Percentiles rank a stretch among this genome's conserved stretches.
Conservation (phyloP, 495 filamentous ascomycete species). For the Penicillium bialowiezense region DNA sequence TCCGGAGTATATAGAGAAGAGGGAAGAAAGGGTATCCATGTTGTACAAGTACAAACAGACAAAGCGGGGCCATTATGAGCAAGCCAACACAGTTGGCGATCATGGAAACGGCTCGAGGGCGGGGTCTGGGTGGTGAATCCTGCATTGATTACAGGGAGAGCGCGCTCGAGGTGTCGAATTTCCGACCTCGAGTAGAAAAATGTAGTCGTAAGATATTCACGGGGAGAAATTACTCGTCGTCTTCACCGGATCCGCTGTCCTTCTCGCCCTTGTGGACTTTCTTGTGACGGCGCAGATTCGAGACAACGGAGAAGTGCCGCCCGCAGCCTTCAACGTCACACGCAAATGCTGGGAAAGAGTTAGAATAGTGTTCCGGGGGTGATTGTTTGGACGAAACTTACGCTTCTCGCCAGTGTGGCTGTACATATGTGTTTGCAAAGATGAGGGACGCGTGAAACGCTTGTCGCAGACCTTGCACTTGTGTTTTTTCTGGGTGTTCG, state of each 20-base stretch:
- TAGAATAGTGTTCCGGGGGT: constrained; percentile 22
- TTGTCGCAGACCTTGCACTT: constrained; percentile 99
- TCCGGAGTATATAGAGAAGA: constrained; percentile 21
- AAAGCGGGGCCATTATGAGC: not conserved
- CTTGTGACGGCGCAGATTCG: constrained; percentile 89
- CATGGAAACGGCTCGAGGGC: not conserved
- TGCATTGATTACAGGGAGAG: constrained; percentile 6
- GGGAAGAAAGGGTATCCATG: constrained; percentile 29
- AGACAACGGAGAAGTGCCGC: constrained; percentile 96
- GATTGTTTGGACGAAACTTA: constrained; percentile 51
- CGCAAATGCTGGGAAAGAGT: constrained; percentile 66
- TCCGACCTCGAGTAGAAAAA: constrained; percentile 9
- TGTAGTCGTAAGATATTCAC: constrained; percentile 8
- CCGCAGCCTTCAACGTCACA: constrained; percentile 96
- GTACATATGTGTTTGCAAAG: constrained; percentile 97
- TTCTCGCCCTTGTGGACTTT: constrained; percentile 93
- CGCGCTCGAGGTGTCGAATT: constrained; percentile 11
- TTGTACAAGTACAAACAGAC: constrained; percentile 48
- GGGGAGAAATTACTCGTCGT: constrained; percentile 41
- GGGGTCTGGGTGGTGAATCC: constrained; percentile 10
- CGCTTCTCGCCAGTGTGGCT: constrained; percentile 99
- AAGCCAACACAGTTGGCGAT: constrained; percentile 18
- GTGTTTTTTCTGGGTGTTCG: constrained; percentile 98
- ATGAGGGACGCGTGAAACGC: constrained; percentile 94
- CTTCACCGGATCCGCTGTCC: constrained; percentile 42